These are phyloP conservation scores for Cryptosporidium felis DNA, from an alignment of 169 alveolate genomes.

Conservation along the genomic window DNA sequence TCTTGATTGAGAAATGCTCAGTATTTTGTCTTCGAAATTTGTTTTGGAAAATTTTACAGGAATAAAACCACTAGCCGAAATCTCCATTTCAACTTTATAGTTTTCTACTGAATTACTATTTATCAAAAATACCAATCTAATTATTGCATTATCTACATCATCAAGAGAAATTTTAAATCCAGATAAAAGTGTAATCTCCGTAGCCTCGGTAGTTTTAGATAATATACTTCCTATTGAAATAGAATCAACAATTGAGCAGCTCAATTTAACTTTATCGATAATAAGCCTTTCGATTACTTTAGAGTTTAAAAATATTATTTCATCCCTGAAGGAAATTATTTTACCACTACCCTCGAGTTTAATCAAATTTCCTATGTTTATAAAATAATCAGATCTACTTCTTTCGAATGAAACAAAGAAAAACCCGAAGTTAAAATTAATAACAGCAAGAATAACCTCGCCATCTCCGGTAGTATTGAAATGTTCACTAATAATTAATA, in stretches of 20 bases:
- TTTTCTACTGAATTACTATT: not conserved
- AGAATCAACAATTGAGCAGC: not conserved
- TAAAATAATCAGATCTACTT: not conserved
- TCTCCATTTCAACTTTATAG: not conserved
- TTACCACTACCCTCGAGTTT: not conserved
- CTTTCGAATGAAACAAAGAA: not conserved
- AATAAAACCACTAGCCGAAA: conserved; percentile 7
- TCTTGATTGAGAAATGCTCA: not conserved
- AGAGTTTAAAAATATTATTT: not conserved
- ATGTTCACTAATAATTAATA: no score
- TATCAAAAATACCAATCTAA: not conserved
- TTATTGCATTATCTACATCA: not conserved
- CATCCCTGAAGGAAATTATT: not conserved
- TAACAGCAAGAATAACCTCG: not conserved
- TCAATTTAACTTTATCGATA: not conserved
- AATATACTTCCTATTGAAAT: not conserved
- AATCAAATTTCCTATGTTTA: not conserved
- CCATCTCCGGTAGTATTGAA: no score
- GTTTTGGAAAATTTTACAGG: not conserved
- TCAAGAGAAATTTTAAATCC: not conserved
- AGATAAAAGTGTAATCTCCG: not conserved
- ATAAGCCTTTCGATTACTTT: not conserved
- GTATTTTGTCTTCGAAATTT: not conserved
- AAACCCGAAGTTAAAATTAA: conserved; percentile 14
- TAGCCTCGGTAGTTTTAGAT: not conserved